Conservation (phyloP, 352 stramenopile species). For the Globisporangium orthogonon region DNA sequence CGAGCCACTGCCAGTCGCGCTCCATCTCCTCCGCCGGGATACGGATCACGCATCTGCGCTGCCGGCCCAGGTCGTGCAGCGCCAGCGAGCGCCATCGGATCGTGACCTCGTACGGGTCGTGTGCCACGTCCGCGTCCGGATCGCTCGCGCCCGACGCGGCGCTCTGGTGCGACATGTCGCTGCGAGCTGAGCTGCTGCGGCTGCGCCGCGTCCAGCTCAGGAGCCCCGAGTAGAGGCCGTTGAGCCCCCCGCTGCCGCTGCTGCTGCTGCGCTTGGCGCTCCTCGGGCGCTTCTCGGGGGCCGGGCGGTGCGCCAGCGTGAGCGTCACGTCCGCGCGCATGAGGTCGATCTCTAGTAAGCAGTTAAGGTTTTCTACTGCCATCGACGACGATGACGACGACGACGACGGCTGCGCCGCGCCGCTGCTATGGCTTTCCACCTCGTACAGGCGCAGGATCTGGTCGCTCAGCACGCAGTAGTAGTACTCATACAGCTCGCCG, state of each 20-base stretch:
- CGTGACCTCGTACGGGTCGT: slow-evolving; percentile 13
- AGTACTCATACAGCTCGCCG: slow-evolving; percentile 24
- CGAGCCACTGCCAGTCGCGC: slow-evolving; percentile 60
- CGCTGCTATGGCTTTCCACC: slow-evolving; percentile 4
- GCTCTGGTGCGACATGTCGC: slow-evolving; percentile 7
- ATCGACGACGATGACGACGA: background rate
- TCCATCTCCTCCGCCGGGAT: slow-evolving; percentile 46
- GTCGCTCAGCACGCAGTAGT: slow-evolving; percentile 25
- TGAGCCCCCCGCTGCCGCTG: background rate
- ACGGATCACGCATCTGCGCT: slow-evolving; percentile 20
- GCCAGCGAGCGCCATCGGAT: slow-evolving; percentile 10
- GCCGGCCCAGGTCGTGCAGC: slow-evolving; percentile 5
- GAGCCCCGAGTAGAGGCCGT: slow-evolving; percentile 6
- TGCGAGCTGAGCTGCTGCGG: slow-evolving; percentile 7
- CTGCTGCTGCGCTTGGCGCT: slow-evolving; percentile 1
- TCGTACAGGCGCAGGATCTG: slow-evolving; percentile 31
- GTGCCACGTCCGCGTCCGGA: slow-evolving; percentile 1
- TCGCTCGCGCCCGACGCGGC: slow-evolving; percentile 10
- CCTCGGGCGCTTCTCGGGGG: background rate
- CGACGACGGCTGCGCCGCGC: background rate
- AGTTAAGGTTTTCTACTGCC: background rate
- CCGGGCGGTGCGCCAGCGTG: slow-evolving; percentile 17
- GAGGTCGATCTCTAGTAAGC: slow-evolving; percentile 34
- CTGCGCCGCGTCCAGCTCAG: slow-evolving; percentile 8
- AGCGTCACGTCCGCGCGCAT: slow-evolving; percentile 26